These are phyloP conservation scores for Candida parachauliodes DNA, from an alignment of 805 yeast species.

Conservation along the genomic window DNA sequence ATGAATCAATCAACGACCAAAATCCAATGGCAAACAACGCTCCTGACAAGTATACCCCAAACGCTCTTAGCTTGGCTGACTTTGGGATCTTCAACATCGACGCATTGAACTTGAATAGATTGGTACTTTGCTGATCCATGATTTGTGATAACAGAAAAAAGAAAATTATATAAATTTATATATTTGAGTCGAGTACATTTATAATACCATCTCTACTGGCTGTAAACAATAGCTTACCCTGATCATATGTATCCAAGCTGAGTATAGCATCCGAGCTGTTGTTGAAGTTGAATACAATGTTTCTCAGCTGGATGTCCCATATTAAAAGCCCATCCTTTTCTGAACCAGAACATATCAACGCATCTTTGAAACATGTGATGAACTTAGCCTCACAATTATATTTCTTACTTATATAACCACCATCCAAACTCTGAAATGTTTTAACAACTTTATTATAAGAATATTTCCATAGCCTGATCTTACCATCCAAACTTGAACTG, in stretches of 20 bases:
- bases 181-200: constrained; percentile 15
- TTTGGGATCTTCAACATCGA: constrained; percentile 58
- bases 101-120: constrained; percentile 61
- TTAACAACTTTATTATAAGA: constrained; percentile 76
- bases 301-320: constrained; percentile 67
- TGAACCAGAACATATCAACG: constrained; percentile 58
- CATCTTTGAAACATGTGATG: constrained; percentile 30
- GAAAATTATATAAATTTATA: neutral
- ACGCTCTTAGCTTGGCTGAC: constrained; percentile 63
- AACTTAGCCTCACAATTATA: constrained; percentile 53
- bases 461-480: constrained; percentile 80
- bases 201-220: constrained; percentile 23
- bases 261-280: constrained; percentile 28
- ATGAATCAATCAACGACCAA: constrained; percentile 87
- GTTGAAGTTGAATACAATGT: constrained; percentile 32
- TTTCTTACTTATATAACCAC: constrained; percentile 45
- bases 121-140: constrained; percentile 19
- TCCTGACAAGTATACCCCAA: constrained; percentile 77
- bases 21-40: constrained; percentile 80
- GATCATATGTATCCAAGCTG: constrained; percentile 35
- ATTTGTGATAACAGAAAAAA: neutral
- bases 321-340: constrained; percentile 51
- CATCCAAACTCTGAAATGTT: constrained; percentile 46
- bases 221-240: constrained; percentile 33
- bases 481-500: constrained; percentile 79